Base-by-base conservation (phyloP, 2,329 filamentous ascomycete species). In the Diaporthe ampelina region DNA sequence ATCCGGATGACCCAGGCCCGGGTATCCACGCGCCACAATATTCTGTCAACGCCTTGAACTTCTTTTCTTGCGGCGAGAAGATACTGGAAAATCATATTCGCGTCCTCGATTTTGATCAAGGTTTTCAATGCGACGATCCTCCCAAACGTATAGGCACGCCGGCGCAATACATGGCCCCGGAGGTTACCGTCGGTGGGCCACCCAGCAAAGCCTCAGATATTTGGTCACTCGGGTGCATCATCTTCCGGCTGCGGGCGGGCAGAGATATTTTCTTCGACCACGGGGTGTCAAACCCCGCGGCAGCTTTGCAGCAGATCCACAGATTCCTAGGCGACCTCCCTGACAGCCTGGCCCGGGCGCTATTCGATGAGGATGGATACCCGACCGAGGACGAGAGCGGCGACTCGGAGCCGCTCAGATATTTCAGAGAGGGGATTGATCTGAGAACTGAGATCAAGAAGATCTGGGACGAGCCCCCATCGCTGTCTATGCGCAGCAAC, bases 201-300 rank as follows among this genome's bases (percentile, higher is more conserved):
- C 63, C 48, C 26, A 68, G 63, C 48, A 68, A 68, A 54, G 63
- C 48, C 7, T 68, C 48, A 54, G 48, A 68, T 11, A 9, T 68
- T 21, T 68, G 29, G 43, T 37, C 48, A 54, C 43, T 52, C 7
- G 48, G 63, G 10, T 68, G 48, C 21, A 54, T 32, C 21, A 45
- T 68, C 2, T 68, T 68, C 26, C 29, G 29, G n/a, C 48, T 68
- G 21, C 32, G 29, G 5, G 29, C 45, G 5, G 48, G 48, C 21
- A 35, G n/a, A 21, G 48, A 68, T 17, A 68, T 68, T 26, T 68
- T 68, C 63, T 37, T 54, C 21, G 29, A 54, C 21, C 15, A 52
- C 32, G 32, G 40, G 3, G 54, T 29, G 7, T 54, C 26, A 8
- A 17, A 10, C 35, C 43, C 48, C 13, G 29, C 48, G 6, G 21